A percentile compares a stretch with the other conserved stretches of the same genome.
Conservation (phyloP, 2,329 filamentous ascomycete species). For the Exophiala aquamarina region DNA sequence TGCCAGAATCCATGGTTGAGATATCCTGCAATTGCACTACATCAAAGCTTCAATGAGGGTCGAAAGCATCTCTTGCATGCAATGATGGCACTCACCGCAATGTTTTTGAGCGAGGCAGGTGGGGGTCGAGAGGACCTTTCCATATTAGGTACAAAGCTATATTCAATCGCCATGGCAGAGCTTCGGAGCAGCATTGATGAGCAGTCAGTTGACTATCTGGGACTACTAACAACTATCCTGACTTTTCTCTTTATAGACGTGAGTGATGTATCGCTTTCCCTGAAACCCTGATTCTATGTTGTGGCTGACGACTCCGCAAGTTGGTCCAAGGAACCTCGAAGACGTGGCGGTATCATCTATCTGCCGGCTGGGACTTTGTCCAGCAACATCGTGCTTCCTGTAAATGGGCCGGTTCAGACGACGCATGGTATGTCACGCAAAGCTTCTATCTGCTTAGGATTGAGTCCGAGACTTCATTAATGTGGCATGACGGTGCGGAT, state of each 20-base stretch:
- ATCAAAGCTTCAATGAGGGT: constrained; percentile 1
- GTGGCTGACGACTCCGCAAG: background rate
- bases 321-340: constrained; percentile 1
- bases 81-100: constrained; percentile 1
- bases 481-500: background rate
- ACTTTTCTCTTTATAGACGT: constrained; percentile 6
- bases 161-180: constrained; percentile 4
- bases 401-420: background rate
- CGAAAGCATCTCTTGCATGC: constrained; percentile 2
- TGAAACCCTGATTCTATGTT: background rate
- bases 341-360: constrained; percentile 1
- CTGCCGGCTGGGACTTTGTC: constrained; percentile 2
- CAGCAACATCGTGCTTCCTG: background rate
- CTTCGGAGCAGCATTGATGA: constrained; percentile 1
- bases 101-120: background rate
- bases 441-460: constrained; percentile 6
- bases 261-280: background rate
- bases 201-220: background rate
- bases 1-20: constrained; percentile 2
- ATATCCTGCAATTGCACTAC: constrained; percentile 7
- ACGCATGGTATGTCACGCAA: constrained; percentile 8
- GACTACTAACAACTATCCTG: constrained; percentile 1
- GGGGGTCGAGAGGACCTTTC: background rate
- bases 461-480: background rate
- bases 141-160: background rate